Conservation (phyloP, 257 asterid species). For the Ilex aquifolium region DNA sequence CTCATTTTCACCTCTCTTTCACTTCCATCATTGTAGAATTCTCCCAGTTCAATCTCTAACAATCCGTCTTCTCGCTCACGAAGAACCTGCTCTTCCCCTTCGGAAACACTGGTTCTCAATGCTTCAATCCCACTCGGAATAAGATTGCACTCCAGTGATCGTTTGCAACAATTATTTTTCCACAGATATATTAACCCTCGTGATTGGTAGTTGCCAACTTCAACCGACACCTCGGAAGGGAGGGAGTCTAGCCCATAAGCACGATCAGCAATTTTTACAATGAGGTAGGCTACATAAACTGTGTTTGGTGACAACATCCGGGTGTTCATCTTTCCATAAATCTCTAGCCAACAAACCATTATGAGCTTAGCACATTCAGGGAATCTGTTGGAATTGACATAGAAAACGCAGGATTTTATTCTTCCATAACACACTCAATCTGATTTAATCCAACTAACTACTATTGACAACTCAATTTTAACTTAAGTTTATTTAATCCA, state of each 20-base stretch:
- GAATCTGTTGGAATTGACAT: slow-evolving; percentile 18
- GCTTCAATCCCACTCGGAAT: neutral
- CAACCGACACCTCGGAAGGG: slow-evolving; percentile 42
- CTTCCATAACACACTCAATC: neutral
- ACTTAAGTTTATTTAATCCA: no score
- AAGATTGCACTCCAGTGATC: neutral
- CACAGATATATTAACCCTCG: slow-evolving; percentile 20
- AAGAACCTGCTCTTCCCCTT: slow-evolving; percentile 13
- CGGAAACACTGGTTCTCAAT: slow-evolving; percentile 2
- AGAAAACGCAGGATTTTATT: no score
- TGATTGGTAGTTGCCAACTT: slow-evolving; percentile 25
- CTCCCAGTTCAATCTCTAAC: slow-evolving; percentile 76
- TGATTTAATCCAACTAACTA: neutral
- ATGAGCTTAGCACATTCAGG: slow-evolving; percentile 31
- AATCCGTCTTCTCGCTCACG: slow-evolving; percentile 55
- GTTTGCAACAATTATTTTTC: neutral
- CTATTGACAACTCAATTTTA: neutral
- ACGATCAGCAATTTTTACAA: slow-evolving; percentile 41
- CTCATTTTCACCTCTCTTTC: slow-evolving; percentile 48
- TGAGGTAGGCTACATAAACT: slow-evolving; percentile 52
- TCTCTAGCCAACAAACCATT: slow-evolving; percentile 52
- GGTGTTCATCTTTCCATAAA: slow-evolving; percentile 36
- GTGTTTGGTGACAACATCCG: slow-evolving; percentile 49
- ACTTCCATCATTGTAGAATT: slow-evolving; percentile 39
- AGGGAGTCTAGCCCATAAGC: slow-evolving; percentile 50